phyloP scores from a whole-genome alignment of 768 basidiomycete species.

The Tephrocybe sp. region DNA sequence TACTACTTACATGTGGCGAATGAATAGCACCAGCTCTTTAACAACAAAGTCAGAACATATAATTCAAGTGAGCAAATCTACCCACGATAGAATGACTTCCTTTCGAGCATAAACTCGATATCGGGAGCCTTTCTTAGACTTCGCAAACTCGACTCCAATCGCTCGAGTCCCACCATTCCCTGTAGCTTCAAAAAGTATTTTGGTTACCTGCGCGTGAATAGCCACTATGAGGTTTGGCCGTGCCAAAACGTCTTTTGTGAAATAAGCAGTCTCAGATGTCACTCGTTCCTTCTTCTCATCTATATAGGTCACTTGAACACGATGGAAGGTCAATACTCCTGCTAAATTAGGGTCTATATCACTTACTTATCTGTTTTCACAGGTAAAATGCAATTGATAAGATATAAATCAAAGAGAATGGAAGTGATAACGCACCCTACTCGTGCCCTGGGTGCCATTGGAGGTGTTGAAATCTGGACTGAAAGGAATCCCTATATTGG shows the following conservation, averaged over 20 bases:
- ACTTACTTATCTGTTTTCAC: constrained; percentile 27
- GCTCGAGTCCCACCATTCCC: constrained; percentile 35
- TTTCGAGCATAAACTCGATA: constrained; percentile 46
- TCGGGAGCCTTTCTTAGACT: constrained; percentile 25
- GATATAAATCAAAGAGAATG: neutral
- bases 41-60: neutral
- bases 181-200: constrained; percentile 40
- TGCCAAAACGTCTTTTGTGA: constrained; percentile 55
- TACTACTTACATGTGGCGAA: constrained; percentile 47
- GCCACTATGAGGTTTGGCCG: constrained; percentile 61
- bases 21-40: constrained; percentile 61
- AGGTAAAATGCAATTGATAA: neutral
- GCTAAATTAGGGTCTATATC: neutral
- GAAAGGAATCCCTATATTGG: constrained; percentile 47
- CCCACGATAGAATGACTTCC: constrained; percentile 56
- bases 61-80: neutral
- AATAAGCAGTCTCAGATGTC: constrained; percentile 60
- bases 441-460: constrained; percentile 51
- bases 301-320: constrained; percentile 59
- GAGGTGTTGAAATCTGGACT: constrained; percentile 55
- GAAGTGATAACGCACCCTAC: constrained; percentile 38
- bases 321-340: neutral
- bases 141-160: constrained; percentile 54
- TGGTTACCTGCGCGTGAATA: constrained; percentile 50
- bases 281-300: constrained; percentile 47